Evolutionary conservation across 78 protist species (phyloP), one percentile per base, ranked within the genome.

Genomic region (Polysphondylium violaceum): DNA sequence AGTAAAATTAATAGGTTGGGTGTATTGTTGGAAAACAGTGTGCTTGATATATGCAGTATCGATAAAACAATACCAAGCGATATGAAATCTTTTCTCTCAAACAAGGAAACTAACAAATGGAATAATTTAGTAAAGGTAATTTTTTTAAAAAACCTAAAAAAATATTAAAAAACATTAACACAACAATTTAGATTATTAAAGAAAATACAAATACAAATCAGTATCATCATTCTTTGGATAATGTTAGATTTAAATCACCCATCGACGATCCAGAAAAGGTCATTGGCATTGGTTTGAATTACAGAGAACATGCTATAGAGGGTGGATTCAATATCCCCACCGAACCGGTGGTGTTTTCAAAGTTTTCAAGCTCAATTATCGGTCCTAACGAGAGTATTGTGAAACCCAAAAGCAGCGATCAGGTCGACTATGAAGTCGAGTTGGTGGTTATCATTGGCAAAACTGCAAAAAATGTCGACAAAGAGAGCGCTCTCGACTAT

Each of bases 401-500:
- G 1, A 53, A 50, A 61, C 93, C 93, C 38, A 44, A 60, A 31
- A 19, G 19, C n/a, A 35, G 47, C 23, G 86, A 90, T 73, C 59
- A 90, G 41, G 71, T 90, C 2, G 94, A 90, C 16, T 90, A 75
- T 16, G 94, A 90, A 47, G 94, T 76, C 5, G 95, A 92, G 72
- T 71, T 92, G 74, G 95, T 72, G 1, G 60, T 92, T 3, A 87
- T 92, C 27, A 87, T 92, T 36, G 95, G 95, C 9, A 53, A 27
- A 50, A n/a, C 61, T 29, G 73, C 68, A 19, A 63, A 88, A 17
- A 50, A 47, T 7, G 71, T 92, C 41, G 27, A 64, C 11, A 47
- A 55, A 33, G 73, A 83, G 3, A 74, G 76, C 5, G 95, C 92
- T n/a, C 27, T 87, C 14, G 9, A 29, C 36, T 68, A 87, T 76